Conservation (phyloP, 805 yeast genomes). For the Saccharomyces mikatae region DNA sequence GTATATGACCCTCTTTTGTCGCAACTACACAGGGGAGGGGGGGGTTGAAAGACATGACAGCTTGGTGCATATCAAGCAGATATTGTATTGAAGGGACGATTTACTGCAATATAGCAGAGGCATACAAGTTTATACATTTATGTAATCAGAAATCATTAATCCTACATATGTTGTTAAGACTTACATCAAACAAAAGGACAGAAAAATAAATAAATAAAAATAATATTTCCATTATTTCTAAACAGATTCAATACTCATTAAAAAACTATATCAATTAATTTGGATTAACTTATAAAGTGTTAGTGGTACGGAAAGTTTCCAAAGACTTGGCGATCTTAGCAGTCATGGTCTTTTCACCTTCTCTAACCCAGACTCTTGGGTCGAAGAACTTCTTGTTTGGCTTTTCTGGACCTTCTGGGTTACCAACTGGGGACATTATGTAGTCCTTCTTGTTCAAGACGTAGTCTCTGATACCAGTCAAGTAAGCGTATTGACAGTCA, state of each 20-base stretch:
- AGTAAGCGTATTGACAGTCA: conserved; percentile 97
- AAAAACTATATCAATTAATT: conserved; percentile 2
- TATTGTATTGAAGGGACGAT: no score
- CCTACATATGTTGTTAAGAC: no score
- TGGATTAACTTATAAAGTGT: conserved; percentile 39
- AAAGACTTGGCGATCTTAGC: conserved; percentile 79
- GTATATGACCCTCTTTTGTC: no score
- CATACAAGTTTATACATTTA: no score
- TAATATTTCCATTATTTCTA: background rate
- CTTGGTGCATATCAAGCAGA: no score
- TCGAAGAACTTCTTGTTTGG: conserved; percentile 99
- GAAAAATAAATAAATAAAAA: background rate
- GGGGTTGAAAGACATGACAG: no score
- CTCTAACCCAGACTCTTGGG: conserved; percentile 99
- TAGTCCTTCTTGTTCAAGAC: conserved; percentile 93
- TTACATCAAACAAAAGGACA: background rate
- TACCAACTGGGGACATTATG: conserved; percentile 82
- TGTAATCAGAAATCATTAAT: no score
- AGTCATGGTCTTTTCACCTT: conserved; percentile 98
- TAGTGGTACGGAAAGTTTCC: conserved; percentile 73
- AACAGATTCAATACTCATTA: background rate
- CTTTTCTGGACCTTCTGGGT: conserved; percentile 98
- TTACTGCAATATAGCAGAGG: no score
- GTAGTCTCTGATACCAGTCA: conserved; percentile 95
- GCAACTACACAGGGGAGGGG: no score